These are phyloP conservation scores for Spathaspora arborariae DNA, from an alignment of 805 yeast species.

Conservation along the genomic window DNA sequence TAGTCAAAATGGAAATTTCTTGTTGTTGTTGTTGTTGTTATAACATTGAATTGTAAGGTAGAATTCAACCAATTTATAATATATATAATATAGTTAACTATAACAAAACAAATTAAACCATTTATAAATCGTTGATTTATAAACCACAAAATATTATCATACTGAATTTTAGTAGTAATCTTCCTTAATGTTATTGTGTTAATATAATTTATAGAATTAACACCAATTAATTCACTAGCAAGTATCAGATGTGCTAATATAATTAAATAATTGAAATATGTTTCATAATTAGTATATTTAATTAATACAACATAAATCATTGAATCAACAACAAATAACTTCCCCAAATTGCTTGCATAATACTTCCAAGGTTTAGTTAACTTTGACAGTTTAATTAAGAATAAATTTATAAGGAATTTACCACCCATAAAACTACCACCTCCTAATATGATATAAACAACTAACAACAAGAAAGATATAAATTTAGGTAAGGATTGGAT, in stretches of 20 bases:
- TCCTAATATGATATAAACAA: slow-evolving; percentile 23
- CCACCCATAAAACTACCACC: slow-evolving; percentile 29
- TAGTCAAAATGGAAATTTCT: not conserved
- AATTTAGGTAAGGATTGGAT: slow-evolving; percentile 25
- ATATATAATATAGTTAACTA: slow-evolving; percentile 18
- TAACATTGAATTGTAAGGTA: not conserved
- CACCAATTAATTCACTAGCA: slow-evolving; percentile 27
- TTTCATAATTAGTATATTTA: slow-evolving; percentile 12
- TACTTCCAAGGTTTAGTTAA: not conserved
- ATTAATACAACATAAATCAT: slow-evolving; percentile 20
- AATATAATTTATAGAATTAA: slow-evolving; percentile 19
- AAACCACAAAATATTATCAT: slow-evolving; percentile 10
- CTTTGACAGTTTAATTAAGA: slow-evolving; percentile 8
- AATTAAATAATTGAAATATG: slow-evolving; percentile 20
- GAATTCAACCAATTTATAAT: slow-evolving; percentile 12
- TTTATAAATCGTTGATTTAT: slow-evolving; percentile 14
- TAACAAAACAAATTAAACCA: slow-evolving; percentile 18
- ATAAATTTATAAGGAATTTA: slow-evolving; percentile 17
- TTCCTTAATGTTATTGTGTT: slow-evolving; percentile 18
- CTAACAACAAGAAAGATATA: slow-evolving; percentile 19
- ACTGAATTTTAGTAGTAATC: slow-evolving; percentile 12
- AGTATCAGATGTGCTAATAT: slow-evolving; percentile 28
- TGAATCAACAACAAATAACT: slow-evolving; percentile 21
- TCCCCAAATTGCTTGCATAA: slow-evolving; percentile 14
- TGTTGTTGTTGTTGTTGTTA: not conserved